Conservation (phyloP, 306 rosid species). For the Luffa acutangula region DNA sequence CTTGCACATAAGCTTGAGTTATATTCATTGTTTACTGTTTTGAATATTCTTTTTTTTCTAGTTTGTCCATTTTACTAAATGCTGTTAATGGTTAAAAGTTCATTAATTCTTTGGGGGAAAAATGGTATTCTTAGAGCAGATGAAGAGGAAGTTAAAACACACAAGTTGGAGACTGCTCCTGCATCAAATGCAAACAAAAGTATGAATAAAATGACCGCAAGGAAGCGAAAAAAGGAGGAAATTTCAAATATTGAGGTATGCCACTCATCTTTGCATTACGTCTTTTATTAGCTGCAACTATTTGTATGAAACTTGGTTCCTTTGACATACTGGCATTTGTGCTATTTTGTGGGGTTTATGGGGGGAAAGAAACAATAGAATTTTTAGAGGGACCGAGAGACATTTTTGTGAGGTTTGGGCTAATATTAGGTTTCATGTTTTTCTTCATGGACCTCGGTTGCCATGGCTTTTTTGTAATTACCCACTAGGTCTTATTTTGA, state of each 20-base stretch:
- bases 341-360: too few species aligned
- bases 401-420: too few species aligned
- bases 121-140: slow-evolving; percentile 2
- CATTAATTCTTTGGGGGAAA: neutral
- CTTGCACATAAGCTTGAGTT: neutral
- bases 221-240: slow-evolving; percentile 4
- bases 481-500: too few species aligned
- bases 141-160: neutral
- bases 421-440: too few species aligned
- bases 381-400: too few species aligned
- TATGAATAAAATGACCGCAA: neutral
- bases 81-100: neutral
- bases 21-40: neutral
- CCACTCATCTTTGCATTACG: neutral
- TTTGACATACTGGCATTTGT: too few species aligned
- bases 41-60: neutral
- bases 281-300: neutral
- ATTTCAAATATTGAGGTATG: neutral
- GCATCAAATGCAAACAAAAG: neutral
- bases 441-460: too few species aligned
- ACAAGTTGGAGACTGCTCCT: neutral
- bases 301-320: neutral
- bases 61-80: neutral
- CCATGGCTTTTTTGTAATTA: too few species aligned
- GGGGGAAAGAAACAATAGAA: too few species aligned